Percentiles rank a stretch among this genome's conserved stretches.
Conservation (phyloP, 2,329 filamentous ascomycete species). For the Aspergillus texensis region DNA sequence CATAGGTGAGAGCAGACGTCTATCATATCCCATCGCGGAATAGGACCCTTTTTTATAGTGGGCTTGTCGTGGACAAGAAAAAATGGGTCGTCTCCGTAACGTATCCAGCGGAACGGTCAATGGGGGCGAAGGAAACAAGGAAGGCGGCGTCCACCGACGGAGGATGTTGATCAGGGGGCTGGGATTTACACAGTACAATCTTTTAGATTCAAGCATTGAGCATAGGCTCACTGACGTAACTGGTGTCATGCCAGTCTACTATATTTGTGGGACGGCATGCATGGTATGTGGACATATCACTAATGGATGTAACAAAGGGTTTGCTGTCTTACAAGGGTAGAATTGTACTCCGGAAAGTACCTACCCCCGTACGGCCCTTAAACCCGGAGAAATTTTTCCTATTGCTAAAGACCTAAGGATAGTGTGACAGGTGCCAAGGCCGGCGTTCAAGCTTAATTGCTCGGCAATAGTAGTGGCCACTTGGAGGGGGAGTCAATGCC, state of each 20-base stretch:
- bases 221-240: conserved; percentile 1
- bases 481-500: conserved; percentile 6
- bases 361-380: neutral
- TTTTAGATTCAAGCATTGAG: neutral
- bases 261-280: neutral
- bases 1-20: neutral
- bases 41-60: conserved; percentile 2
- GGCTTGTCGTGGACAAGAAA: neutral
- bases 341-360: neutral
- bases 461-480: conserved; percentile 8
- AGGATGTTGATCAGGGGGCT: conserved; percentile 8
- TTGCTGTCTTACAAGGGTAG: neutral
- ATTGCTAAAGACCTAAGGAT: neutral
- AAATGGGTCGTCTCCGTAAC: conserved; percentile 8
- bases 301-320: neutral
- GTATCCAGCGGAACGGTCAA: neutral
- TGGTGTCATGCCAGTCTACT: neutral
- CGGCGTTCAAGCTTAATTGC: conserved; percentile 19
- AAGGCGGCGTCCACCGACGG: neutral
- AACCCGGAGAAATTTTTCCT: neutral
- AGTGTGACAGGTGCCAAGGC: conserved; percentile 18
- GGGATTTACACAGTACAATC: neutral
- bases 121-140: neutral
- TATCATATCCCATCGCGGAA: conserved; percentile 6
- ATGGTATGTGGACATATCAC: neutral